These are phyloP conservation scores for Kluyveromyces nonfermentans DNA, from an alignment of 805 yeast species.

Conservation along the genomic window DNA sequence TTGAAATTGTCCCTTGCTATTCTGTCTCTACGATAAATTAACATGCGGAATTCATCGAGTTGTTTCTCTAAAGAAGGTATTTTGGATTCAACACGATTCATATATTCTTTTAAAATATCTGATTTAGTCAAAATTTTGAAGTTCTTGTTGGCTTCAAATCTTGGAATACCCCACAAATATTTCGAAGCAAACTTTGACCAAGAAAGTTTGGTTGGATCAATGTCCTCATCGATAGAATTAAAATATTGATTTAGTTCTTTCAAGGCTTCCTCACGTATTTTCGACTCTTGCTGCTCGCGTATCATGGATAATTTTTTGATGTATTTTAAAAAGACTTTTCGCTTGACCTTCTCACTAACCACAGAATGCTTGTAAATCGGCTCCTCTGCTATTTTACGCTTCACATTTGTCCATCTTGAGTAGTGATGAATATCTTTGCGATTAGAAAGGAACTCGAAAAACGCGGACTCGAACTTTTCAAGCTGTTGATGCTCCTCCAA, in stretches of 20 bases:
- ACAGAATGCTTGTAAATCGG: constrained; percentile 55
- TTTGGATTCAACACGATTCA: constrained; percentile 22
- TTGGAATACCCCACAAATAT: constrained; percentile 31
- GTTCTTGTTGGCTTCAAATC: constrained; percentile 53
- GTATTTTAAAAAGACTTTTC: constrained; percentile 44
- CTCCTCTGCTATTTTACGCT: constrained; percentile 48
- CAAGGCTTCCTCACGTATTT: constrained; percentile 39
- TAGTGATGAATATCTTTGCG: constrained; percentile 40
- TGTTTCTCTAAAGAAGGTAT: constrained; percentile 17
- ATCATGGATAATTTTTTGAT: constrained; percentile 31
- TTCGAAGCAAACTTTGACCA: constrained; percentile 19
- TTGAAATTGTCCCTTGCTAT: constrained; percentile 56
- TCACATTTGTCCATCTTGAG: constrained; percentile 57
- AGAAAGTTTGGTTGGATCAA: constrained; percentile 9
- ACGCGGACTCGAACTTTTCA: constrained; percentile 48
- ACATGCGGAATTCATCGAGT: constrained; percentile 22
- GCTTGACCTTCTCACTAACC: constrained; percentile 48
- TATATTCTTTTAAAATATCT: constrained; percentile 46
- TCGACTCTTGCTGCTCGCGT: constrained; percentile 17
- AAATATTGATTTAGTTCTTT: constrained; percentile 45
- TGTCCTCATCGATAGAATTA: constrained; percentile 17
- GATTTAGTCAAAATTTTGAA: constrained; percentile 41
- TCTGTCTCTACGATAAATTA: constrained; percentile 49
- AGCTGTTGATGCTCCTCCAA: constrained; percentile 43
- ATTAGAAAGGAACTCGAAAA: constrained; percentile 36